Evolutionary conservation across 2,329 filamentous ascomycete genomes (phyloP), one percentile per base, ranked within the genome.

Genomic region (Alternaria alternata): DNA sequence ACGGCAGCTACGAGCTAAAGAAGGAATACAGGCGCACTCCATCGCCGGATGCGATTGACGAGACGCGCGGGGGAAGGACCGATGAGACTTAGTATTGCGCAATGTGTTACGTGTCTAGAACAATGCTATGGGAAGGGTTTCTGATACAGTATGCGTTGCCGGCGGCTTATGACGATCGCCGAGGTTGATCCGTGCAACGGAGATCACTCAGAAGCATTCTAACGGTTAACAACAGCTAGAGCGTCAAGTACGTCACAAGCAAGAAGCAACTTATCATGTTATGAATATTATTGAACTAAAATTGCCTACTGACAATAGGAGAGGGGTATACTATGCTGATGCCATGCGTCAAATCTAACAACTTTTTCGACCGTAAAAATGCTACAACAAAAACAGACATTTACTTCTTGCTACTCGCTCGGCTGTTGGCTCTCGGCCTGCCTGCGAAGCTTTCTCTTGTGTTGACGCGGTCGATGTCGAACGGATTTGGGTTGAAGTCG

Each of bases 381-480:
- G 54, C 48, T 46, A 41, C 39, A 30, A 53, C 18, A 16, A 59
- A 59, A 46, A 54, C 48, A 39, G 14, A 54, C 26, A 16, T 58
- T 51, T 54, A 62, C 14, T 51, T 38, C 32, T 52, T 58, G 41
- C 36, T 61, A 52, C 63, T 69, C 39, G 70, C 62, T 14, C 57
- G 47, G 49, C 72, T 74, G 43, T 65, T 69, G 9, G 53, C 56
- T 20, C 70, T 65, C n/a, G 61, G 59, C 54, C 71, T 68, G 46
- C 51, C 59, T 11, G 54, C 66, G 63, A 84, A 84, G 59, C 78
- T 81, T 54, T 84, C 81, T 57, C 78, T 70, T 28, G 82, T 84
- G 60, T 84, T 76, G 14, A 83, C 78, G 1, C 81, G 78, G 62
- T 84, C 82, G 41, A 84, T 79, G 54, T 83, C 81, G 63, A 80